These are phyloP conservation scores for Solanum chiquidenum DNA, from an alignment of 257 asterid genomes.

Conservation along the genomic window DNA sequence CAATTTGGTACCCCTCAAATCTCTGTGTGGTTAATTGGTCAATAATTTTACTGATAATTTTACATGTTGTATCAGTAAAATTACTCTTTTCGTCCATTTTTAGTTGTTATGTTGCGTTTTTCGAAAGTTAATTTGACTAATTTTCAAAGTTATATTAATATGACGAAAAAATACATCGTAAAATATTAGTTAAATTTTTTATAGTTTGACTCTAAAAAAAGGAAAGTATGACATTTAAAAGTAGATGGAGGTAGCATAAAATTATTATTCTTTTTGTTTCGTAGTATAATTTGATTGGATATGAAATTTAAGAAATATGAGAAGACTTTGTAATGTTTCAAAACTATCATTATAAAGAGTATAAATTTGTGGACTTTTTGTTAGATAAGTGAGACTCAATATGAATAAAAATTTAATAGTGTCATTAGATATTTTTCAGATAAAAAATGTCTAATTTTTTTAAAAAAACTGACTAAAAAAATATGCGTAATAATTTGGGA, in stretches of 20 bases:
- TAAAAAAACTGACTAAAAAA: not conserved
- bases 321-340: not conserved
- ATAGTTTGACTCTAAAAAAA: too few relatives aligned
- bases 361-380: not conserved
- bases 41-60: not conserved
- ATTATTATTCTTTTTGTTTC: not conserved
- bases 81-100: not conserved
- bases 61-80: not conserved
- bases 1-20: not conserved
- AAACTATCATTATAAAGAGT: not conserved
- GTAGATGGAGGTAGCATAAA: not conserved
- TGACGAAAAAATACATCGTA: not conserved
- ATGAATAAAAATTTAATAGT: not conserved
- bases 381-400: not conserved
- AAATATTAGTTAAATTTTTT: not conserved
- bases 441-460: not conserved
- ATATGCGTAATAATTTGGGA: not conserved
- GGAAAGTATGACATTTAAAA: not conserved
- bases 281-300: not conserved
- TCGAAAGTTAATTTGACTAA: too few relatives aligned
- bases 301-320: not conserved
- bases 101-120: too few relatives aligned
- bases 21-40: not conserved
- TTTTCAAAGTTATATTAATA: too few relatives aligned
- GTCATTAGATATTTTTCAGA: not conserved